A percentile compares a stretch with the other conserved stretches of the same genome.
Conservation (phyloP, 768 basidiomycete species). For the Obba rivulosa region DNA sequence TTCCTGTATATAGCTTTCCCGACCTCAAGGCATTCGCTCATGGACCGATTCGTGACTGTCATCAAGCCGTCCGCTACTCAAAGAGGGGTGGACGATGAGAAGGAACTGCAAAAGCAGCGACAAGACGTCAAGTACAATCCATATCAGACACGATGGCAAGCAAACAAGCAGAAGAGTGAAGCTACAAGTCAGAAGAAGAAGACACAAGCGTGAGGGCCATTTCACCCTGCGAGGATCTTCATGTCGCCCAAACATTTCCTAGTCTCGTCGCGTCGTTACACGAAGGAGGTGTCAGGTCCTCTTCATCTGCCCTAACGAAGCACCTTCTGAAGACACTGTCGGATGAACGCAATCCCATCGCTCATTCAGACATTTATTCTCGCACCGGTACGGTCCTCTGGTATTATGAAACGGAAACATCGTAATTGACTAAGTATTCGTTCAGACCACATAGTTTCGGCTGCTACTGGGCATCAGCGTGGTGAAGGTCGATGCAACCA, state of each 20-base stretch:
- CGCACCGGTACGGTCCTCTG: constrained; percentile 45
- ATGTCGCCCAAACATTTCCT: background rate
- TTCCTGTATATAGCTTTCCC: background rate
- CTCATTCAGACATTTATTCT: constrained; percentile 59
- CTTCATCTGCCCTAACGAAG: constrained; percentile 45
- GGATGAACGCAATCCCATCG: constrained; percentile 71
- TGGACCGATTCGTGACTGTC: constrained; percentile 30
- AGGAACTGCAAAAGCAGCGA: constrained; percentile 15
- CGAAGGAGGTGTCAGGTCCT: constrained; percentile 29
- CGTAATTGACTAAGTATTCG: background rate
- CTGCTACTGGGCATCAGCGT: constrained; percentile 40
- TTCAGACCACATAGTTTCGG: constrained; percentile 55
- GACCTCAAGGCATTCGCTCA: constrained; percentile 4
- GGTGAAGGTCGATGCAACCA: constrained; percentile 20
- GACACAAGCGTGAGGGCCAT: constrained; percentile 14
- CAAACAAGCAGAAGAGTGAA: constrained; percentile 16
- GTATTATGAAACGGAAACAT: background rate
- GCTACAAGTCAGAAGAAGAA: constrained; percentile 21
- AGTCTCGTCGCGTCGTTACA: constrained; percentile 28
- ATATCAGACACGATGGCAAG: constrained; percentile 11
- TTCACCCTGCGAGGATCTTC: background rate
- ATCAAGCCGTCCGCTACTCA: constrained; percentile 17
- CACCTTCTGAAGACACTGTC: constrained; percentile 57
- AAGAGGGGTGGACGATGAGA: constrained; percentile 5
- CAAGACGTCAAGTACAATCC: constrained; percentile 24